Base-by-base conservation (phyloP, 2,329 filamentous ascomycete genomes). In the Cryphonectria naterciae region DNA sequence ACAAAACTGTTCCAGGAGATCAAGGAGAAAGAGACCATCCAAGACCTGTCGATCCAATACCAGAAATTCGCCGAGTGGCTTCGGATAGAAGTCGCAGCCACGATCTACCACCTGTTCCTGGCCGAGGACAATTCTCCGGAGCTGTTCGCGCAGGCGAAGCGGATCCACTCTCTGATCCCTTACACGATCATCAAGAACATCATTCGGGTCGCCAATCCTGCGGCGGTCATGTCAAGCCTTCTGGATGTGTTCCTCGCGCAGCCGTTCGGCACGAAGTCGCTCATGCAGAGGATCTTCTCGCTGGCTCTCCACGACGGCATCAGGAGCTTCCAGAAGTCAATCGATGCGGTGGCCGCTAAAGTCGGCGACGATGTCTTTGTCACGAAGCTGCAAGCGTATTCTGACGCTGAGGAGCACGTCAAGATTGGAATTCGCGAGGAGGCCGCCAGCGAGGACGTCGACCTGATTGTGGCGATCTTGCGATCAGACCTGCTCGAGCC, bases 21-120 rank as follows among this genome's bases (percentile, higher is more conserved):
- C 80, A 93, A 92, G 77, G 91, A 94, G 69, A 98, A 98, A 83
- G 87, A 93, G 72, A 94, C 88, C 4, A 95, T 99, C 68, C 88
- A 89, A 74, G 94, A 98, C 75, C 87, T 99, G 68, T 97, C 93
- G 77, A 91, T 97, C 15, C 95, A 98, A 79, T 98, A 98, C 80
- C 93, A 96, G 78, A 99, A 98, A 80, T 98, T 99, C 79, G 95
- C 95, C 25, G 96, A 99, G 80, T 99, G 96, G 96, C 85, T 98
- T 66, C 91, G 96, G 54, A 99, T 99, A 77, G 96, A 99, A 82
- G 91, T 99, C 65, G 96, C 96, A 35, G 96, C 96, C 56, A 98
- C 96, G 32, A 90, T 98, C 71, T 99, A 99, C 79, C 96, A 99
- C 80, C 85, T 99, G 46, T 99, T 99, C 85, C 87, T 99, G 61